Evolutionary conservation across 1,139 yeast genomes (phyloP), one percentile per base, ranked within the genome.

Genomic region (Zygosaccharomyces sapae): DNA sequence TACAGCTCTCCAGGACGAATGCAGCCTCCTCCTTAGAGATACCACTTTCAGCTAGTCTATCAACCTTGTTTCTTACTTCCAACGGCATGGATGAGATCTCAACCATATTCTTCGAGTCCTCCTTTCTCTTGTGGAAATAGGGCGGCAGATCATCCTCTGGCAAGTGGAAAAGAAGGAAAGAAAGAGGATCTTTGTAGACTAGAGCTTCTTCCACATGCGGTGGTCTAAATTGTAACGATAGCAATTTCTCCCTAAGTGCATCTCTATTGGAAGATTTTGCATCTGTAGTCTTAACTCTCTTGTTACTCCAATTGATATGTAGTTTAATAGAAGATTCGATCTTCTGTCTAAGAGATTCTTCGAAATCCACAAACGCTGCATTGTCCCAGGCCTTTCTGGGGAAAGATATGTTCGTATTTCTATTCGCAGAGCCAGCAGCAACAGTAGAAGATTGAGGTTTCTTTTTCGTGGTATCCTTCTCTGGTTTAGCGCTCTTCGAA

Each of bases 101-200:
- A 31, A 79, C 67, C 19, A 70, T 68, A 19, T 75, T 74, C 37
- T 70, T 70, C 1, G 77, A 69, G 53, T 79, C 81, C 46, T 75
- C 71, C 29, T 70, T 70, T 5, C 73, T 62, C 53, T 66, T 66
- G n/a, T 59, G 64, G 46, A 71, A 71, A 46, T 61, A 70, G 2
- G 58, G 47, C 0, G 98, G 98, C 38, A 92, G 69, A 61, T 92
- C 98, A 61, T 89, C 97, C 58, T 90, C 97, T 0, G 97, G 97
- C 2, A 90, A 76, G 59, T 90, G 94, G 56, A 90, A 83, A 10
- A 90, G 68, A 19, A 90, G 73, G 87, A 96, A 92, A 45, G 92
- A 94, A 33, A 87, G 67, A 1, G 86, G 77, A 47, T 77, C 75
- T 2, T 88, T 77, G 58, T 85, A 85, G 31, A 72, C 68, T 45